Evolutionary conservation across 1,284 basidiomycete genomes (phyloP), one percentile per base, ranked within the genome.

Genomic region (Exsudoporus floridanus): DNA sequence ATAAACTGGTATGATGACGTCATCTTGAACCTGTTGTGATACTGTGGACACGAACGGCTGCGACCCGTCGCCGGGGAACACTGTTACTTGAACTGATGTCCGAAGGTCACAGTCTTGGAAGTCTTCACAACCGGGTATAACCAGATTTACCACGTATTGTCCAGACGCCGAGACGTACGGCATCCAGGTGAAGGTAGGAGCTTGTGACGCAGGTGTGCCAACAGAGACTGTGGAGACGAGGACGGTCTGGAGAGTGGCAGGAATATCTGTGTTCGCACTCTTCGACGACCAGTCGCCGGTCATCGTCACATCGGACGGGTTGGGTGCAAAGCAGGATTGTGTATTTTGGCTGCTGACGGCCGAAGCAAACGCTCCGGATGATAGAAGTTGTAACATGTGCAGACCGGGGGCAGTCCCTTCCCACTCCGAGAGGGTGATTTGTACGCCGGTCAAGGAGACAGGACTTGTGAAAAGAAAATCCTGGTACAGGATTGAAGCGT

Each of bases 101-200:
- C 97, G 85, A 23, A 78, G 71, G 19, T 70, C 74, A 66, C 96
- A 99, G 64, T 96, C 90, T 55, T 88, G 83, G 61, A 93, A 81
- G 52, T 84, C 73, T 3, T 75, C 73, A 72, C 96, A 99, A 12
- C 95, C 95, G 0, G 96, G 96, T 23, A 96, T 81, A 53, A 90
- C 79, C 50, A 98, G 69, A 70, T 86, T 89, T 60, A 98, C 79
- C 43, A 90, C 81, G 71, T 99, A 99, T 56, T 83, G 75, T 35
- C 94, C 97, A 2, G 90, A 82, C 18, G 90, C 87, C 0, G 91
- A 91, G 21, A 98, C 88, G 64, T 92, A 94, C 0, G 95, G 92
- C 70, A 84, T 81, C 85, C 93, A 98, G 0, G 90, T 94, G 64
- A 97, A 83, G 36, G 82, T 85, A 10, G 93, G 91, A 16, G 80